Base-by-base conservation (phyloP, 345 rosid species). In the Euphorbia pulcherrima region DNA sequence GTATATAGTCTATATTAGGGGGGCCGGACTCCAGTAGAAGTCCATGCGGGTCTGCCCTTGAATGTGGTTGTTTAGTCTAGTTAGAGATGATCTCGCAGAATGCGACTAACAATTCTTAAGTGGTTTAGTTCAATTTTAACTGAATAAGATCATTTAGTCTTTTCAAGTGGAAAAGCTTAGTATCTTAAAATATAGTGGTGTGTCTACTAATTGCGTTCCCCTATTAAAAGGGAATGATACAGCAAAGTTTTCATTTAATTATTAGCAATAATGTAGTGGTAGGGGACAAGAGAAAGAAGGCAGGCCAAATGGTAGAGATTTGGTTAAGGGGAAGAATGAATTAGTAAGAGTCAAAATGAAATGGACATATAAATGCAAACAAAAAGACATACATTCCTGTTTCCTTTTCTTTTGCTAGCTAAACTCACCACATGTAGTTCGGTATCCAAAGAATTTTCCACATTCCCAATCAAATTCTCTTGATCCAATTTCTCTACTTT, bases 341-440 rank as follows among this genome's bases (percentile, higher is more conserved):
- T n/a, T n/a, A n/a, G n/a, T n/a, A 4, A 44, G 24, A 10, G 28
- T 41, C 21, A 62, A 9, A 2, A 33, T 62, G 77, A 75, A 76
- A 61, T 74, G 63, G 87, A 87, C 87, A 84, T 40, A 21, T n/a
- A 62, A 74, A 69, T 66, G 66, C 66, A 71, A 87, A 86, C 90
- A 87, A 82, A 67, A 2, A 65, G 0, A 17, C 69, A 79, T 29
- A 57, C 54, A 69, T 55, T 72, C 47, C 29, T 41, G 14, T 46
- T 69, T 62, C 62, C 52, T 27, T 70, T 71, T 62, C 55, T 23
- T 27, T 4, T 26, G 8, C 47, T 16, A 41, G n/a, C n/a, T 41
- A 16, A 8, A 16, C 47, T 41, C 47, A 41, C 47, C 8, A 4
- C 13, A 20, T 40, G 58, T 24, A 33, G 48, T 67, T 39, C n/a